These are phyloP conservation scores for Thalia dealbata DNA, from an alignment of 176 grass and related monocot species.

Conservation along the genomic window DNA sequence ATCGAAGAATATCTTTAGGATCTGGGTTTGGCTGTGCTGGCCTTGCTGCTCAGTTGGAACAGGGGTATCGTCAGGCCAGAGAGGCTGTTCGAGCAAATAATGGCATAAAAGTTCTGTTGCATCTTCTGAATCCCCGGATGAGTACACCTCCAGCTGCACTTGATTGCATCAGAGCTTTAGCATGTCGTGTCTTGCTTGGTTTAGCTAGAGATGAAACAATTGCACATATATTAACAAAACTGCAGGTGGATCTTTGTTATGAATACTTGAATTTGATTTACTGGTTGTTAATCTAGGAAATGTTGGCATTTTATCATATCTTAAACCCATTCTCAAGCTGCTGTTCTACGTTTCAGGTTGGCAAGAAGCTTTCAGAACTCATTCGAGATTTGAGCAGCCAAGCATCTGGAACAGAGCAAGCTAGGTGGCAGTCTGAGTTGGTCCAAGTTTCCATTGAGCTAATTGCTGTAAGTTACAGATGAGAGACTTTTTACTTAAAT, in stretches of 20 bases:
- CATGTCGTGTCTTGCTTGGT: slow-evolving; percentile 89
- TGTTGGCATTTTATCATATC: not conserved
- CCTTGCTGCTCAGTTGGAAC: slow-evolving; percentile 98
- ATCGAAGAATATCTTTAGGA: slow-evolving; percentile 80
- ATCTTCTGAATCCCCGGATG: slow-evolving; percentile 82
- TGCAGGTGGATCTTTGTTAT: slow-evolving; percentile 42
- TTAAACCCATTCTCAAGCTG: not conserved
- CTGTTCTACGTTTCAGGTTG: slow-evolving; percentile 46
- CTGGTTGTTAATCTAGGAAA: not conserved
- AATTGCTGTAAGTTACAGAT: slow-evolving; percentile 48
- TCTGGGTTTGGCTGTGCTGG: slow-evolving; percentile 77
- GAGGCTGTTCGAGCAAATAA: slow-evolving; percentile 93
- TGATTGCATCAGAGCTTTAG: slow-evolving; percentile 83
- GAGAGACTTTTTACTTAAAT: not conserved
- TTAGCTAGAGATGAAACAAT: slow-evolving; percentile 91
- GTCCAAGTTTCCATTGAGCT: slow-evolving; percentile 89
- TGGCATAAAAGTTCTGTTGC: slow-evolving; percentile 93
- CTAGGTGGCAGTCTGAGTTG: slow-evolving; percentile 92
- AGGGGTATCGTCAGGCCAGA: slow-evolving; percentile 85
- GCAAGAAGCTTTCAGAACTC: slow-evolving; percentile 94
- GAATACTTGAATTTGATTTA: not conserved
- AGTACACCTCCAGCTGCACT: slow-evolving; percentile 75
- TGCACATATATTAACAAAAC: slow-evolving; percentile 93
- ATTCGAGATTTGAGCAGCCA: slow-evolving; percentile 78
- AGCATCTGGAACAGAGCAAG: slow-evolving; percentile 58